phyloP scores from a whole-genome alignment of 1,284 basidiomycete species.

The Cerioporus squamosus region DNA sequence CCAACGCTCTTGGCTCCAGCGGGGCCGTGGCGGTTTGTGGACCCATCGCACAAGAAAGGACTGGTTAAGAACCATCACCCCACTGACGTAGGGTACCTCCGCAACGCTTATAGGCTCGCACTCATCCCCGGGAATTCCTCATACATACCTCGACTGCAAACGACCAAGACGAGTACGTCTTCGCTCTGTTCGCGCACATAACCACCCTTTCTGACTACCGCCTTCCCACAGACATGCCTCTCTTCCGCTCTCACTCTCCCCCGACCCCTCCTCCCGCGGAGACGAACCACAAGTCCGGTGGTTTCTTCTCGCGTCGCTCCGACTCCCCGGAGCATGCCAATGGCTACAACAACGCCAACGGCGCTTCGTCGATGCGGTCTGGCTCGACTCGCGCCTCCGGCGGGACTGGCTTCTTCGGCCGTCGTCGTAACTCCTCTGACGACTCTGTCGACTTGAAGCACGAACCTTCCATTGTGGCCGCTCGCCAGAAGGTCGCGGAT shows the following conservation, averaged over 20 bases:
- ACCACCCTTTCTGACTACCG: too few species aligned
- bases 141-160: slow-evolving; percentile 1
- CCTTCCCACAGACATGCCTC: slow-evolving; percentile 20
- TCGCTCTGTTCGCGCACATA: too few species aligned
- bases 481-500: slow-evolving; percentile 54
- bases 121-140: background rate
- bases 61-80: background rate
- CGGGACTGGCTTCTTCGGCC: slow-evolving; percentile 31
- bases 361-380: slow-evolving; percentile 15
- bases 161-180: background rate
- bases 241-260: slow-evolving; percentile 21
- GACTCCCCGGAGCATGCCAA: slow-evolving; percentile 12
- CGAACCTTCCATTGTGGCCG: slow-evolving; percentile 55
- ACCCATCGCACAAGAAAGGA: background rate
- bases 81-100: slow-evolving; percentile 26
- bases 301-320: slow-evolving; percentile 26
- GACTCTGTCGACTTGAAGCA: slow-evolving; percentile 31
- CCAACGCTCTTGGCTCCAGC: slow-evolving; percentile 10
- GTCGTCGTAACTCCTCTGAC: slow-evolving; percentile 33
- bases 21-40: slow-evolving; percentile 5
- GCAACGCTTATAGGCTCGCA: slow-evolving; percentile 9
- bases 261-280: slow-evolving; percentile 20
- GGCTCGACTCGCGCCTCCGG: slow-evolving; percentile 11
- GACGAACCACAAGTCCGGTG: slow-evolving; percentile 15
- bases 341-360: slow-evolving; percentile 7